phyloP scores from a whole-genome alignment of 2,329 filamentous ascomycete species.

The Torrubiella hemipterigena region DNA sequence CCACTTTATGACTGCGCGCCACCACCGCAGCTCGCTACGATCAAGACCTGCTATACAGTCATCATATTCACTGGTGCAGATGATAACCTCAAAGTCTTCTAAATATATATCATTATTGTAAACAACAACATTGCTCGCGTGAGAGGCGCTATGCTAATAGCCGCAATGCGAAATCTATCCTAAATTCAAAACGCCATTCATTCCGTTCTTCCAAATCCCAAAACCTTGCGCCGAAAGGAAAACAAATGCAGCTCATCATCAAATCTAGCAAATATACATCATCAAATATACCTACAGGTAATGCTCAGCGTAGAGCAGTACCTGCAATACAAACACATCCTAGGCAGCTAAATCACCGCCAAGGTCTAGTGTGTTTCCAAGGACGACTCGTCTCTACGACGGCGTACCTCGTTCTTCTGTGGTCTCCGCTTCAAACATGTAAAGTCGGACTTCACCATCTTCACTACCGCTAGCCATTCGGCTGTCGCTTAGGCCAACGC shows the following conservation, averaged over 20 bases:
- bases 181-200: neutral
- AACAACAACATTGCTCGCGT: conserved; percentile 1
- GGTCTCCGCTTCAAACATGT: conserved; percentile 54
- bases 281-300: neutral
- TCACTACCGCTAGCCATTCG: conserved; percentile 86
- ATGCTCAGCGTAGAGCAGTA: neutral
- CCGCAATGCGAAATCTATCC: neutral
- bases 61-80: too few species aligned
- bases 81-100: too few species aligned
- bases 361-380: too few species aligned
- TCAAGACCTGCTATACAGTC: too few species aligned
- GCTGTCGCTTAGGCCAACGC: conserved; percentile 80
- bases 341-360: too few species aligned
- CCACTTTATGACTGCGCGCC: too few species aligned
- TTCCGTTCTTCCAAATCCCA: too few species aligned
- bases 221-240: too few species aligned
- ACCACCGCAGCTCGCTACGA: too few species aligned
- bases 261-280: conserved; percentile 1
- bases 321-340: too few species aligned
- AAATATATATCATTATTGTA: conserved; percentile 3
- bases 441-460: conserved; percentile 81
- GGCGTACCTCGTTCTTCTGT: conserved; percentile 39
- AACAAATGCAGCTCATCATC: neutral
- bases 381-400: conserved; percentile 27
- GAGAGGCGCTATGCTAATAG: conserved; percentile 1